Conservation (phyloP, 1,284 basidiomycete genomes). For the Boletus smithii region DNA sequence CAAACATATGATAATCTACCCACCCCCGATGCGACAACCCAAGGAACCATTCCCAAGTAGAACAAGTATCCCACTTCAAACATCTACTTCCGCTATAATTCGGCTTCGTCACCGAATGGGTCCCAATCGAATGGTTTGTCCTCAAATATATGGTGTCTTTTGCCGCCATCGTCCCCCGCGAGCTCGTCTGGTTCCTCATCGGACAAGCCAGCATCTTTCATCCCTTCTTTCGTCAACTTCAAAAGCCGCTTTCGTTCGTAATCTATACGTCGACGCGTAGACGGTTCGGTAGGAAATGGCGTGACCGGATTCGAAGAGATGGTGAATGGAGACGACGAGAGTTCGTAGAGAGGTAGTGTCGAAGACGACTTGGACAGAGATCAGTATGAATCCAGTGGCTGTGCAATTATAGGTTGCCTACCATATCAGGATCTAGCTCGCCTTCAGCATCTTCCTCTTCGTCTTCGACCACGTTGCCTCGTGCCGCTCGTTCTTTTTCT, state of each 20-base stretch:
- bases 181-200: constrained; percentile 29
- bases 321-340: constrained; percentile 28
- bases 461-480: constrained; percentile 18
- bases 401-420: constrained; percentile 7
- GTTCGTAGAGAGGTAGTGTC: constrained; percentile 28
- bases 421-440: constrained; percentile 30
- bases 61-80: too few relatives aligned
- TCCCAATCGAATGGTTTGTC: constrained; percentile 34
- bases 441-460: constrained; percentile 26
- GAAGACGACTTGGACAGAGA: constrained; percentile 23
- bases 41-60: too few relatives aligned
- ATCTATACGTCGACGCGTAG: constrained; percentile 31
- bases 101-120: constrained; percentile 28
- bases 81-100: constrained; percentile 12
- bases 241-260: constrained; percentile 30
- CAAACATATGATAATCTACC: constrained; percentile 11
- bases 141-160: constrained; percentile 27
- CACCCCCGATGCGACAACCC: background rate
- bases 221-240: constrained; percentile 30
- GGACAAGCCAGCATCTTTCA: constrained; percentile 27
- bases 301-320: constrained; percentile 32
- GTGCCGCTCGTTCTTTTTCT: constrained; percentile 25
- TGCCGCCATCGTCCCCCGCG: constrained; percentile 6
- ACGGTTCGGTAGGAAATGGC: constrained; percentile 29
- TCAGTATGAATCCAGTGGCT: background rate